Percentiles rank a stretch among this genome's conserved stretches.
These are phyloP conservation scores for Aspergillus sp. DNA, from an alignment of 2,329 filamentous ascomycete genomes.

Conservation along the genomic window DNA sequence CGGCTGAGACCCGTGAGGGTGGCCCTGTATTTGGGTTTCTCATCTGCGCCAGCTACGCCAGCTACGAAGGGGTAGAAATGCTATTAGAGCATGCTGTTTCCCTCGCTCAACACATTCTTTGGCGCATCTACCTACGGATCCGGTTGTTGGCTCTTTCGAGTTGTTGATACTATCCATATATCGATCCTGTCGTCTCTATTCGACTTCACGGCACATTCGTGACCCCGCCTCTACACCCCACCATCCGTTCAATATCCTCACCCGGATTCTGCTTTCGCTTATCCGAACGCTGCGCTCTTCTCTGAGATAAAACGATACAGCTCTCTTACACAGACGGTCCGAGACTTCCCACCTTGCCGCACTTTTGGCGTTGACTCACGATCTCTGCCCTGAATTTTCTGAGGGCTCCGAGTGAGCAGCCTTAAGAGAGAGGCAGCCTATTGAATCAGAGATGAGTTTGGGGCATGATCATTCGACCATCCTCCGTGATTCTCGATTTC, in stretches of 20 bases:
- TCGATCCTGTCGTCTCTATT: neutral
- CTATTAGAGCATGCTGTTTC: slow-evolving; percentile 20
- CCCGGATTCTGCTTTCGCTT: neutral
- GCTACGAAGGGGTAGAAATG: slow-evolving; percentile 8
- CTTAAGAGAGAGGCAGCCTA: slow-evolving; percentile 13
- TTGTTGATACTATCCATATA: neutral
- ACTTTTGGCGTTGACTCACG: neutral
- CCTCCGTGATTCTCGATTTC: slow-evolving; percentile 14
- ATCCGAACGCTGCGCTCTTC: neutral
- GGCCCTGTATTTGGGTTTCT: slow-evolving; percentile 26
- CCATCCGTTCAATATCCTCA: neutral
- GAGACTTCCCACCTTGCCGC: neutral
- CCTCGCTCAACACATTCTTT: slow-evolving; percentile 15
- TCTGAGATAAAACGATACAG: neutral
- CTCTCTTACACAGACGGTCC: neutral
- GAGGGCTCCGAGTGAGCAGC: slow-evolving; percentile 5
- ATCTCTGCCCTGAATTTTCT: neutral
- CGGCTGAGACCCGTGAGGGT: slow-evolving; percentile 18
- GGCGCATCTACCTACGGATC: slow-evolving; percentile 12
- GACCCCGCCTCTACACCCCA: neutral
- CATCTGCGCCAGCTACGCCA: slow-evolving; percentile 10
- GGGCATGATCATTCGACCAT: slow-evolving; percentile 18
- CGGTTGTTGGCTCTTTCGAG: slow-evolving; percentile 5
- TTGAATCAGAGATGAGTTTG: slow-evolving; percentile 23
- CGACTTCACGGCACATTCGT: neutral